Conservation (phyloP, 2,329 filamentous ascomycete genomes). For the Trichophyton simii region DNA sequence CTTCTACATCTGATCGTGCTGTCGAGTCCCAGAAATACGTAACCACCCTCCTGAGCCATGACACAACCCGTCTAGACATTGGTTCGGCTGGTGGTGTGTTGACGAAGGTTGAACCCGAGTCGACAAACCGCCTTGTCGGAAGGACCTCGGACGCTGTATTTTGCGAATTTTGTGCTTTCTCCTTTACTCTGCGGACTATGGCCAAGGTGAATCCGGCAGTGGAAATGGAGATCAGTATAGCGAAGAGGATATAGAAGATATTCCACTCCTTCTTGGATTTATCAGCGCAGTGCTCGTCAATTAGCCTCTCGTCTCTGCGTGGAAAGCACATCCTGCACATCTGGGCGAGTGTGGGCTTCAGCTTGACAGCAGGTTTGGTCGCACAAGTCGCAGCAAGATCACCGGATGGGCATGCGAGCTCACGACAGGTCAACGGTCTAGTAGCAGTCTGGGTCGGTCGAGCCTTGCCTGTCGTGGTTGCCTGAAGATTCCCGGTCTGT, state of each 20-base stretch:
- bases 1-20: not conserved
- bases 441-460: not conserved
- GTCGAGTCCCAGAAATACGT: not conserved
- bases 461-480: not conserved
- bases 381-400: not conserved
- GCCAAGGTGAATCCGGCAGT: not conserved
- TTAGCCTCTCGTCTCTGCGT: not conserved
- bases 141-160: not conserved
- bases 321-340: slow-evolving; percentile 3
- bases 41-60: not conserved
- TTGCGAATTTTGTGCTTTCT: not conserved
- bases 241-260: slow-evolving; percentile 3
- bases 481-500: not conserved
- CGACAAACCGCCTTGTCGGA: not conserved
- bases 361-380: not conserved
- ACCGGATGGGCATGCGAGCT: not conserved
- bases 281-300: not conserved
- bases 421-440: not conserved
- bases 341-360: not conserved
- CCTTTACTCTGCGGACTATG: not conserved
- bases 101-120: not conserved
- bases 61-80: not conserved
- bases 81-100: not conserved
- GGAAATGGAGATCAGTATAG: not conserved
- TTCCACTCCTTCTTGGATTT: not conserved